Evolutionary conservation across 257 asterid species (phyloP), one percentile per base, ranked within the genome.

Genomic region (Salvia hispanica): DNA sequence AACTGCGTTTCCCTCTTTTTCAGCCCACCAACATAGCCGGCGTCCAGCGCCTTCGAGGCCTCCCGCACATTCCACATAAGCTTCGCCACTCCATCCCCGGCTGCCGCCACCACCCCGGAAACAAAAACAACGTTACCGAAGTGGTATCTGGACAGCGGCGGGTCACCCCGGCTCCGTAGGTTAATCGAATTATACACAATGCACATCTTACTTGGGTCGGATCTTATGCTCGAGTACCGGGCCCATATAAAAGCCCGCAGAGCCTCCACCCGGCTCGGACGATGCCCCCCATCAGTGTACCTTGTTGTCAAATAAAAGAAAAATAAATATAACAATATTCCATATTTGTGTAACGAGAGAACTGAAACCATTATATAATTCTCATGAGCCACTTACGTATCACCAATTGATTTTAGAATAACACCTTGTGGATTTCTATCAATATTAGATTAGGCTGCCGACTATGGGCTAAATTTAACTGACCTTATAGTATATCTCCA

Each of bases 181-280:
- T 84, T 84, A 0, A 84, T 78, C 1, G 84, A 79, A 4, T 82
- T 87, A 51, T 60, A 72, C 31, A 84, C 71, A 1, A 60, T 72
- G 52, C 63, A 56, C 0, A 72, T 48, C 70, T 69, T 81, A n/a
- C 70, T 45, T 34, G 75, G 80, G 59, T 77, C 79, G 42, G 64
- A 58, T 39, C 42, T 52, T 0, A 8, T n/a, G 2, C 73, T 73
- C 34, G 63, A 34, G 39, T 25, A 25, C 39, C 39, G 39, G 39
- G 39, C 6, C 39, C 39, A 34, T 34, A 34, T 34, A 34, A 83
- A 83, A 45, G 87, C 74, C 3, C 82, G 81, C 39, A 83, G 25
- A 6, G 85, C 84, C 50, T 79, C 84, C 4, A 80, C 75, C 52
- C 85, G 63, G 0, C 77, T 72, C 11, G 83, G 85, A 48, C 63